phyloP scores from a whole-genome alignment of 129 eudicot genomes.

The Flaveria ramosissima region DNA sequence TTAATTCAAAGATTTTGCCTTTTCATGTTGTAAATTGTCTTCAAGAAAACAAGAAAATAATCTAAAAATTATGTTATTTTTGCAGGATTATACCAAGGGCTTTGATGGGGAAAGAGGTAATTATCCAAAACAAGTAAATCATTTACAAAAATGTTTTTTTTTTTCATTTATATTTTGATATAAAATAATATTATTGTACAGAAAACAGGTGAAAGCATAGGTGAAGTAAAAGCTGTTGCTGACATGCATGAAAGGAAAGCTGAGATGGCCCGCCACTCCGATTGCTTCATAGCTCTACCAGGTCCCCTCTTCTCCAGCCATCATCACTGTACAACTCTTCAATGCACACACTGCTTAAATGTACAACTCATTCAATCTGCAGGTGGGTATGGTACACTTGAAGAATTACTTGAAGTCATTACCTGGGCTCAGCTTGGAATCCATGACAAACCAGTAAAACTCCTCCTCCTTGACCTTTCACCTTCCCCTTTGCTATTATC shows the following conservation, averaged over 20 bases:
- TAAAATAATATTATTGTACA: slow-evolving; percentile 10
- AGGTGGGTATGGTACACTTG: slow-evolving; percentile 89
- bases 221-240: slow-evolving; percentile 64
- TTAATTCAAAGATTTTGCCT: background rate
- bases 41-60: background rate
- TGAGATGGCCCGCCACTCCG: slow-evolving; percentile 88
- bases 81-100: slow-evolving; percentile 75
- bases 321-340: slow-evolving; percentile 27
- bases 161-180: background rate
- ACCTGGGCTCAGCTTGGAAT: slow-evolving; percentile 90
- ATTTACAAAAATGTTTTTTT: background rate
- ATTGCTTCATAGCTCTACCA: slow-evolving; percentile 84
- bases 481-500: background rate
- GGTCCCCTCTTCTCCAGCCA: slow-evolving; percentile 35
- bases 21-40: background rate
- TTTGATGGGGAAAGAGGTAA: slow-evolving; percentile 71
- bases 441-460: slow-evolving; percentile 75
- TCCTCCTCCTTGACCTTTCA: background rate
- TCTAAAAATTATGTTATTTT: slow-evolving; percentile 17
- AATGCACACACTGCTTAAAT: slow-evolving; percentile 23
- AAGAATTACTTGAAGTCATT: slow-evolving; percentile 74
- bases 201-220: slow-evolving; percentile 73
- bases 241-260: slow-evolving; percentile 91
- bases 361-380: slow-evolving; percentile 20
- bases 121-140: background rate